Conservation (phyloP, 208 protist genomes). For the Wallacemonas sp. region DNA sequence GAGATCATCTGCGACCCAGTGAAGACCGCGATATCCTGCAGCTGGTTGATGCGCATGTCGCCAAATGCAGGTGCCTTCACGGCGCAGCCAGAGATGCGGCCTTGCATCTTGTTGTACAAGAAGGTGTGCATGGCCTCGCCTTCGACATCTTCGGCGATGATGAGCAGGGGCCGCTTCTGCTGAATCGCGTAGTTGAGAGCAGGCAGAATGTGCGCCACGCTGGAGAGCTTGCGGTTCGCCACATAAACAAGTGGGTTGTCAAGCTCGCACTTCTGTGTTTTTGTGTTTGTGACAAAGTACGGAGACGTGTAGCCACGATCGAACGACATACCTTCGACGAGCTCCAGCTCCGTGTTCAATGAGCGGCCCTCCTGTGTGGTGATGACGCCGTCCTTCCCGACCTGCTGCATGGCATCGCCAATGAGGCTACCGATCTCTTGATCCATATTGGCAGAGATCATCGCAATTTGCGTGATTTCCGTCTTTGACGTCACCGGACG, state of each 20-base stretch:
- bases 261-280: constrained; percentile 96
- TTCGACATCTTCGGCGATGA: constrained; percentile 91
- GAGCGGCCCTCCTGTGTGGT: constrained; percentile 99
- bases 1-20: constrained; percentile 96
- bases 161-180: constrained; percentile 79
- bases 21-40: constrained; percentile 99
- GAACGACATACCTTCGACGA: constrained; percentile 99
- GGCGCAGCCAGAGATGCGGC: constrained; percentile 74
- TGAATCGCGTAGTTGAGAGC: constrained; percentile 88
- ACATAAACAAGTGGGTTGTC: constrained; percentile 96
- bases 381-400: constrained; percentile 99
- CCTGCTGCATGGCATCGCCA: constrained; percentile 98
- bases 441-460: constrained; percentile 99
- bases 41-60: constrained; percentile 97
- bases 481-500: constrained; percentile 96
- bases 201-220: constrained; percentile 72
- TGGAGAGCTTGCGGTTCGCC: constrained; percentile 82
- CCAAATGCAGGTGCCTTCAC: constrained; percentile 99
- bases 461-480: constrained; percentile 99
- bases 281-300: constrained; percentile 99
- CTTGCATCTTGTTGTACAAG: constrained; percentile 93
- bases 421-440: constrained; percentile 98
- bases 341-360: constrained; percentile 97
- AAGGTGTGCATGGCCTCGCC: constrained; percentile 94
- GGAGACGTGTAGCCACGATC: constrained; percentile 98